Evolutionary conservation across 1,284 basidiomycete genomes (phyloP).

Genomic region (Vanrija sp.): DNA sequence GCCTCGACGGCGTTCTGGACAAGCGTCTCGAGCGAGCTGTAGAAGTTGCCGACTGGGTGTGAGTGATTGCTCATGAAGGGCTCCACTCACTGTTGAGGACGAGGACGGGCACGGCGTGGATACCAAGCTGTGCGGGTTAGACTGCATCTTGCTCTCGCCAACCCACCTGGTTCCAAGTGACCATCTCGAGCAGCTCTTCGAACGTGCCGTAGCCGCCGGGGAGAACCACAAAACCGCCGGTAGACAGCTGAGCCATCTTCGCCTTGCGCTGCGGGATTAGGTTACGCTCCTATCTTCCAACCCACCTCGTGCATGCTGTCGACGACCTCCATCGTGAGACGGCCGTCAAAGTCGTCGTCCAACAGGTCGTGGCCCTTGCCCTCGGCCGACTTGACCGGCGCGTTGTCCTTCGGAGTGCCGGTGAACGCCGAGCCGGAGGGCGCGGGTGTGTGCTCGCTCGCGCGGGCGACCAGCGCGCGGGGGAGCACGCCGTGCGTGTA

Average conservation of each 20-base stretch:
- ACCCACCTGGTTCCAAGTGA: slow-evolving; percentile 64
- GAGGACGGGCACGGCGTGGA: slow-evolving; percentile 74
- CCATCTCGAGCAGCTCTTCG: slow-evolving; percentile 87
- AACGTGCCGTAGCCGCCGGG: slow-evolving; percentile 91
- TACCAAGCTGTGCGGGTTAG: slow-evolving; percentile 67
- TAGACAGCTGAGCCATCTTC: slow-evolving; percentile 72
- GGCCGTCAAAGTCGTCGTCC: slow-evolving; percentile 48
- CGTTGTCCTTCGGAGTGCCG: not conserved
- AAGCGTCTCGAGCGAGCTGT: slow-evolving; percentile 68
- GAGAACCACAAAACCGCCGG: slow-evolving; percentile 73
- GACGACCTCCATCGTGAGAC: slow-evolving; percentile 55
- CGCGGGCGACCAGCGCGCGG: slow-evolving; percentile 53
- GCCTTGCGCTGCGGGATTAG: slow-evolving; percentile 59
- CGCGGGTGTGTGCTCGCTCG: slow-evolving; percentile 31
- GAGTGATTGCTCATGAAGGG: not conserved
- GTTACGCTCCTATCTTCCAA: not conserved
- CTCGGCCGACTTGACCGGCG: slow-evolving; percentile 29
- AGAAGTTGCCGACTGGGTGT: slow-evolving; percentile 64
- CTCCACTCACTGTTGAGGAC: slow-evolving; percentile 60
- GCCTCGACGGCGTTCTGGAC: slow-evolving; percentile 63
- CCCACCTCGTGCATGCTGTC: slow-evolving; percentile 76
- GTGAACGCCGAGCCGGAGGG: slow-evolving; percentile 4
- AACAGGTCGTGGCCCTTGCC: slow-evolving; percentile 38
- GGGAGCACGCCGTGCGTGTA: slow-evolving; percentile 78
- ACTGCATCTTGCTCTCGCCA: not conserved